Evolutionary conservation across 805 yeast species (phyloP), one percentile per base, ranked within the genome.

Genomic region (Cyberlindnera suaveolens): DNA sequence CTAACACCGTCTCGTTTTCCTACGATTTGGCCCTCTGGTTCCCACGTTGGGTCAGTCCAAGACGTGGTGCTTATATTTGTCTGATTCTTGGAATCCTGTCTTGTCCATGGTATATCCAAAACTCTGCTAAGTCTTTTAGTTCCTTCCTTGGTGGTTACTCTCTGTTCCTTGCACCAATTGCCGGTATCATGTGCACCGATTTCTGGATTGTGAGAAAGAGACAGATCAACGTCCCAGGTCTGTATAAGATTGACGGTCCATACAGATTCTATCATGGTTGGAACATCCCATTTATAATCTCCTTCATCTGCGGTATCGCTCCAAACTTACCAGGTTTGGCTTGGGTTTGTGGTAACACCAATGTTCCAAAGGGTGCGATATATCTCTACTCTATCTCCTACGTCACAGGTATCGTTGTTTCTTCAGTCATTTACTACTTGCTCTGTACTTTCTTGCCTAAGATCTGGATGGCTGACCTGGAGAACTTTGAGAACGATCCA

Each of bases 201-300:
- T 85, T 81, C 63, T 80, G 68, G 62, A 70, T 82, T 54, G 74
- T 88, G 30, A 76, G 89, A 62, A 75, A 86, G 56, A 91, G 93
- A 34, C 69, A 68, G 58, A 57, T 86, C 45, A 65, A 72, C 46
- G 61, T 86, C 39, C 71, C 75, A 38, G 88, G 84, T 49, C 64
- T 87, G 45, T 88, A 82, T 66, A 60, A 73, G 60, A 14, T 49
- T 52, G 50, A 65, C 61, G 51, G 71, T 58, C 54, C 65, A 61
- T 49, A 64, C 65, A 51, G 85, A 84, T 70, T 74, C 66, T 68
- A 79, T 67, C 68, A 70, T 67, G 95, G 95, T 20, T 55, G 76
- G 63, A 85, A 85, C 61, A 83, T 90, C 85, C 72, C 93, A 52
- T 95, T 90, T 1, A 78, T 75, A 50, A 77, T 74, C 30, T 91